These are phyloP conservation scores for Curvularia sp. DNA, from an alignment of 2,329 filamentous ascomycete genomes.

Conservation along the genomic window DNA sequence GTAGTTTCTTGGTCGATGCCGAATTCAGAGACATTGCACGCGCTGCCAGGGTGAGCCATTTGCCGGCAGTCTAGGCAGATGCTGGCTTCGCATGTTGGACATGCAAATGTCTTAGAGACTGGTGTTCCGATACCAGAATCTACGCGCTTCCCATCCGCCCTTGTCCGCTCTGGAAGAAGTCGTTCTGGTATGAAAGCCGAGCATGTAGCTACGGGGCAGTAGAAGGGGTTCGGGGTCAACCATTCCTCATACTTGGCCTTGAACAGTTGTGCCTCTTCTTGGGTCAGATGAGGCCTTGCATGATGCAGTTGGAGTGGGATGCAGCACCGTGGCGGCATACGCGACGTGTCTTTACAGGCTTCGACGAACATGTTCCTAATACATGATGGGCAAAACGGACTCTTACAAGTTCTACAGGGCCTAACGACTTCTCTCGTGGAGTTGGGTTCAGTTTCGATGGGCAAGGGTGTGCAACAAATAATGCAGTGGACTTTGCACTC, in stretches of 20 bases:
- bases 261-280: conserved; percentile 49
- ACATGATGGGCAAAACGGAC: conserved; percentile 48
- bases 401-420: conserved; percentile 46
- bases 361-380: conserved; percentile 53
- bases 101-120: conserved; percentile 44
- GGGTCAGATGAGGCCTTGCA: conserved; percentile 46
- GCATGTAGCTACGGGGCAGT: conserved; percentile 59
- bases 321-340: conserved; percentile 59
- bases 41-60: conserved; percentile 48
- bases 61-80: conserved; percentile 57
- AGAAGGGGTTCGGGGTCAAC: conserved; percentile 55
- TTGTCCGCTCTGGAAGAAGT: conserved; percentile 25
- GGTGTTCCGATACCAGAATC: conserved; percentile 41
- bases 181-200: conserved; percentile 56
- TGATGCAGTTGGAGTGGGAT: conserved; percentile 54
- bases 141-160: conserved; percentile 30
- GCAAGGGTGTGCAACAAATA: conserved; percentile 30
- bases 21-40: conserved; percentile 46
- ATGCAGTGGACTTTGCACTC: conserved; percentile 27
- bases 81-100: conserved; percentile 53
- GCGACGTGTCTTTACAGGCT: conserved; percentile 49
- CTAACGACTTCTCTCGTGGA: conserved; percentile 18
- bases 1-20: conserved; percentile 49
- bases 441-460: conserved; percentile 13
- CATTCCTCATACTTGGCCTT: conserved; percentile 58